Evolutionary conservation across 495 filamentous ascomycete species (phyloP).

Genomic region (Chaetomium cochliodes): DNA sequence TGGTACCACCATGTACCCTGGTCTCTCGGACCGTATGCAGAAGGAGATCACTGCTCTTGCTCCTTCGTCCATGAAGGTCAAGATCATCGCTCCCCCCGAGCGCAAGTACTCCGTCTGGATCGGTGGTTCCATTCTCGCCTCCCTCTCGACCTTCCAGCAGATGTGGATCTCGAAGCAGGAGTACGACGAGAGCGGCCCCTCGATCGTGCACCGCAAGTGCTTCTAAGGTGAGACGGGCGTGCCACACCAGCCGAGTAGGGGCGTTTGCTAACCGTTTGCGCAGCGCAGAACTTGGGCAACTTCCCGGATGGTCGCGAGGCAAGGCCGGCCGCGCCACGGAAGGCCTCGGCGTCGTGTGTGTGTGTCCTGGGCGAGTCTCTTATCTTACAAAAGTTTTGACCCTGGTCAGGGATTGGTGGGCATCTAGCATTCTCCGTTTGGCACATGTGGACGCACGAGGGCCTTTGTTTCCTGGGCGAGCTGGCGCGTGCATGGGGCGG

Average conservation of each 20-base stretch:
- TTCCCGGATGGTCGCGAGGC: constrained; percentile 34
- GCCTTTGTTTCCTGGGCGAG: constrained; percentile 45
- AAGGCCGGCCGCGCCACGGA: constrained; percentile 37
- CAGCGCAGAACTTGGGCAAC: constrained; percentile 26
- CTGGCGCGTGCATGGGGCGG: constrained; percentile 41
- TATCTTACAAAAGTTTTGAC: constrained; percentile 53
- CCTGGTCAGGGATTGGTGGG: constrained; percentile 47
- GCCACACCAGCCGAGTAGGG: background rate
- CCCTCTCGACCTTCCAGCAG: constrained; percentile 99
- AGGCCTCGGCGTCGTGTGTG: constrained; percentile 43
- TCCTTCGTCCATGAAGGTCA: constrained; percentile 98
- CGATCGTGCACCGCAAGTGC: constrained; percentile 99
- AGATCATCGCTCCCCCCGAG: constrained; percentile 97
- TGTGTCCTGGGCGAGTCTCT: constrained; percentile 48
- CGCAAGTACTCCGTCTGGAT: constrained; percentile 99
- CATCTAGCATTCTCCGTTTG: constrained; percentile 43
- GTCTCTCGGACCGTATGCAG: constrained; percentile 99
- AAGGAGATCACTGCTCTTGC: constrained; percentile 99
- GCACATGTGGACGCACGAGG: constrained; percentile 39
- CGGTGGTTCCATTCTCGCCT: constrained; percentile 99
- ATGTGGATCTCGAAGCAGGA: constrained; percentile 99
- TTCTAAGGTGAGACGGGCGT: constrained; percentile 70
- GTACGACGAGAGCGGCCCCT: constrained; percentile 99
- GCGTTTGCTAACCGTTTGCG: background rate
- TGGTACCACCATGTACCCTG: constrained; percentile 99